Base-by-base conservation (phyloP, 202 grass and related monocot genomes). In the Eragrostis tef region DNA sequence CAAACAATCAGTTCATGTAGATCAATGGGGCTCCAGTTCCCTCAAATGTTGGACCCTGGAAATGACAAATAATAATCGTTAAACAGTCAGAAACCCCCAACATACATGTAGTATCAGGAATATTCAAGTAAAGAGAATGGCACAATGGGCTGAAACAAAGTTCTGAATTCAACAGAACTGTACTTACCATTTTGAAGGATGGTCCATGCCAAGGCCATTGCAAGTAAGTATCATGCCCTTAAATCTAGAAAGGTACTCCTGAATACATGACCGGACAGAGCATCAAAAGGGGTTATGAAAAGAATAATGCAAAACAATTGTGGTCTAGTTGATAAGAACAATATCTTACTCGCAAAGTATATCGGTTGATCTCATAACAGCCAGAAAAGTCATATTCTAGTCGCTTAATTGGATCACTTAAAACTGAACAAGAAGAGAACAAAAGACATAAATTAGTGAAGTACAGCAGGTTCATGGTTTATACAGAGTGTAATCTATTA, bases 171-270 rank as follows among this genome's bases (percentile, higher is more conserved):
- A 79, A 51, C 39, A 22, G 44, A 45, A 66, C 42, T 50, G 27
- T 52, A 41, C 31, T 83, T 80, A 86, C 83, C 86, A 88, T 76
- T 86, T 88, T 11, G 85, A 82, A 67, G 81, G 45, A 50, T 86
- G 89, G 41, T 86, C 88, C 81, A 94, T 91, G 34, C 89, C 85
- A 79, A 94, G 92, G 51, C 92, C 92, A 88, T 91, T 89, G 82
- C 92, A 94, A 34, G 92, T 94, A 73, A 94, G 87, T 77, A 94
- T 91, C 92, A 94, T 91, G 66, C 89, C 87, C 73, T 91, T 86
- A 87, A 94, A 94, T 84, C 89, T 94, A 73, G 89, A 48, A 81
- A 94, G 89, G 77, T 91, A 94, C 87, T 94, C 89, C 92, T 94
- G 77, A 80, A 84, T 72, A 17, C 49, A 87, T 16, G 39, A 71